phyloP scores from a whole-genome alignment of 768 basidiomycete species.

The Holtermanniella nyarrowii region DNA sequence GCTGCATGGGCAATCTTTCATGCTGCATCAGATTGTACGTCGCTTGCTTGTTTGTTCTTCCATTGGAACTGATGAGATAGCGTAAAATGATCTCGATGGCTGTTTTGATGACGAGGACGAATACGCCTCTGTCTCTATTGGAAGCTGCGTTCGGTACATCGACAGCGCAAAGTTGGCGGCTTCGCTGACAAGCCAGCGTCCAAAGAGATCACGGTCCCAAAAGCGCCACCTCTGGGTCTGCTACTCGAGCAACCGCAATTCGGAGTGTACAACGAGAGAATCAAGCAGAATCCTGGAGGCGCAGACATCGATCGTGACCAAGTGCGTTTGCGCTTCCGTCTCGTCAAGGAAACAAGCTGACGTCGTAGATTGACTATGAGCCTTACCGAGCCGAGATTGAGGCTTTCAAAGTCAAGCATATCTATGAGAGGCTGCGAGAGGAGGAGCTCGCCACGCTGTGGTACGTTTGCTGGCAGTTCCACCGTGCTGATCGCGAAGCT shows the following conservation, averaged over 20 bases:
- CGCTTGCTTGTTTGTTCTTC: slow-evolving; percentile 11
- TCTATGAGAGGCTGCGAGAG: slow-evolving; percentile 75
- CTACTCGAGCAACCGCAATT: slow-evolving; percentile 59
- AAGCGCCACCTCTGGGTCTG: slow-evolving; percentile 89
- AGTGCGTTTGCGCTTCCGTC: slow-evolving; percentile 40
- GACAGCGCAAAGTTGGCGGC: too few species aligned
- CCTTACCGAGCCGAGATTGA: slow-evolving; percentile 58
- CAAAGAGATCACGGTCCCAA: slow-evolving; percentile 72
- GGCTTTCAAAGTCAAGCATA: slow-evolving; percentile 70
- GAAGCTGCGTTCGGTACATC: slow-evolving; percentile 55
- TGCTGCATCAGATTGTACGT: slow-evolving; percentile 85
- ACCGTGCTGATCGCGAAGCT: slow-evolving; percentile 10
- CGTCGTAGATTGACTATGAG: slow-evolving; percentile 55
- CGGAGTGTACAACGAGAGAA: slow-evolving; percentile 41
- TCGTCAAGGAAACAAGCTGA: neutral
- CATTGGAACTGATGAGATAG: slow-evolving; percentile 44
- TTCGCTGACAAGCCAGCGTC: too few species aligned
- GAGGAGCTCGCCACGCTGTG: slow-evolving; percentile 69
- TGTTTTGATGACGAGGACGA: slow-evolving; percentile 66
- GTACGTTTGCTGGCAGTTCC: slow-evolving; percentile 46
- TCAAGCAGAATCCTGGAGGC: slow-evolving; percentile 19
- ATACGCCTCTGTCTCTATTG: slow-evolving; percentile 63
- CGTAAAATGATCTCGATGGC: slow-evolving; percentile 92
- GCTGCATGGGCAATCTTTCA: slow-evolving; percentile 96
- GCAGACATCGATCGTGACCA: slow-evolving; percentile 17